Percentiles rank a stretch among this genome's conserved stretches.
Evolutionary conservation across 2,329 filamentous ascomycete genomes (phyloP).

Genomic region (Mycosphaerelloides madeirae): DNA sequence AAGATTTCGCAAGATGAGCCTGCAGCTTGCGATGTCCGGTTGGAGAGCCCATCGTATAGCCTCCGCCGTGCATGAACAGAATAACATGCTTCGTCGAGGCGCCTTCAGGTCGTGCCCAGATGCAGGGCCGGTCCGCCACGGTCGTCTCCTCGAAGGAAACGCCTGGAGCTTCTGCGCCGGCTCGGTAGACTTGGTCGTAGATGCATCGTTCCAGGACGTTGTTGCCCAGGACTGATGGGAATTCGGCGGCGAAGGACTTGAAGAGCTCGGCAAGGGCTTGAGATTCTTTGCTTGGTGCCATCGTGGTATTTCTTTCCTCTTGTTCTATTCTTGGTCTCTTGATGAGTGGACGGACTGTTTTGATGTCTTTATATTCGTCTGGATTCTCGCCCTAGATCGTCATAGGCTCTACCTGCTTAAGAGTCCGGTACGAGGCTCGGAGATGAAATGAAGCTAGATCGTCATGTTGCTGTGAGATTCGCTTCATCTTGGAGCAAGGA

Average conservation of each 20-base stretch:
- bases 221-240: slow-evolving; percentile 16
- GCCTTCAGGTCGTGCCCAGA: slow-evolving; percentile 19
- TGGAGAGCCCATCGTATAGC: slow-evolving; percentile 23
- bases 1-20: slow-evolving; percentile 41
- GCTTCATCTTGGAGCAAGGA: too few relatives aligned
- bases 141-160: slow-evolving; percentile 20
- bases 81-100: slow-evolving; percentile 22
- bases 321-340: too few relatives aligned
- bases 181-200: slow-evolving; percentile 24
- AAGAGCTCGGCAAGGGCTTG: slow-evolving; percentile 19
- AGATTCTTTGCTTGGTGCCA: slow-evolving; percentile 27
- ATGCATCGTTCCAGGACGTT: slow-evolving; percentile 16
- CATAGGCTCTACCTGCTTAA: too few relatives aligned
- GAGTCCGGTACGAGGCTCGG: too few relatives aligned
- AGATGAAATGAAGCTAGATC: too few relatives aligned
- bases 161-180: slow-evolving; percentile 20
- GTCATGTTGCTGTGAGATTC: too few relatives aligned
- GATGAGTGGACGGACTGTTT: too few relatives aligned
- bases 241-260: slow-evolving; percentile 13
- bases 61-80: slow-evolving; percentile 25
- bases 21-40: slow-evolving; percentile 24
- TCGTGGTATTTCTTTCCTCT: slow-evolving; percentile 1
- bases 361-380: too few relatives aligned
- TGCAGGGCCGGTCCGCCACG: slow-evolving; percentile 17
- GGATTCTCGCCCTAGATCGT: too few relatives aligned